These are phyloP conservation scores for Kodamaea leandrae DNA, from an alignment of 805 yeast species.

Conservation along the genomic window DNA sequence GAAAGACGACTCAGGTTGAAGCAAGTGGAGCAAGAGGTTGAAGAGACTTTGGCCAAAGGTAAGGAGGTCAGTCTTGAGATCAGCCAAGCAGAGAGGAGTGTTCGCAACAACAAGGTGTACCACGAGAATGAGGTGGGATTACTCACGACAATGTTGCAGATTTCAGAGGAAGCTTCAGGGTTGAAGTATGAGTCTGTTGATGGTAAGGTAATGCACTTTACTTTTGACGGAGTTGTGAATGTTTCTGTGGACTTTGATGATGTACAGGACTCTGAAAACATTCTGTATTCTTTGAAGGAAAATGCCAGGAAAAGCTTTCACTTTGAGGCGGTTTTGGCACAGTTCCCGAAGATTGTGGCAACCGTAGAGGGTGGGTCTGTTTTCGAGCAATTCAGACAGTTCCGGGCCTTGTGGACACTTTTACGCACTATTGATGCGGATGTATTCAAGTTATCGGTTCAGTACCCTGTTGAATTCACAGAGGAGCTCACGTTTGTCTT, in stretches of 20 bases:
- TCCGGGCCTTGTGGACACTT: constrained; percentile 19
- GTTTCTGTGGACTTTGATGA: constrained; percentile 5
- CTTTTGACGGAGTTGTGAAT: constrained; percentile 14
- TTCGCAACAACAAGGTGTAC: constrained; percentile 18
- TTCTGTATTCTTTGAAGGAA: background rate
- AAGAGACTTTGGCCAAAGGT: constrained; percentile 12
- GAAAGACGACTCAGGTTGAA: constrained; percentile 11
- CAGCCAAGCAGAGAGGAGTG: constrained; percentile 9
- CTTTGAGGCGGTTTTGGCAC: background rate
- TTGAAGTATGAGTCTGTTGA: constrained; percentile 18
- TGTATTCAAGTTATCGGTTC: constrained; percentile 27
- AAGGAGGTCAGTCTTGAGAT: constrained; percentile 13
- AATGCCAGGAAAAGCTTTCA: background rate
- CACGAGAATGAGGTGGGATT: constrained; percentile 20
- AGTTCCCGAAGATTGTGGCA: background rate
- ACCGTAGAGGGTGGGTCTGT: background rate
- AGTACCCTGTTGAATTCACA: constrained; percentile 24
- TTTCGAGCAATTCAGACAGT: constrained; percentile 15
- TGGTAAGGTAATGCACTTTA: constrained; percentile 12
- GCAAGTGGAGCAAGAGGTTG: constrained; percentile 12
- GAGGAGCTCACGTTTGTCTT: constrained; percentile 13
- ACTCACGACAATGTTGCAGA: constrained; percentile 20
- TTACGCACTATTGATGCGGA: constrained; percentile 26
- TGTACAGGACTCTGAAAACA: background rate
- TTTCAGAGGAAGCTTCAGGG: constrained; percentile 27